These are phyloP conservation scores for Phragmites australis DNA, from an alignment of 176 grass and related monocot species.

Conservation along the genomic window DNA sequence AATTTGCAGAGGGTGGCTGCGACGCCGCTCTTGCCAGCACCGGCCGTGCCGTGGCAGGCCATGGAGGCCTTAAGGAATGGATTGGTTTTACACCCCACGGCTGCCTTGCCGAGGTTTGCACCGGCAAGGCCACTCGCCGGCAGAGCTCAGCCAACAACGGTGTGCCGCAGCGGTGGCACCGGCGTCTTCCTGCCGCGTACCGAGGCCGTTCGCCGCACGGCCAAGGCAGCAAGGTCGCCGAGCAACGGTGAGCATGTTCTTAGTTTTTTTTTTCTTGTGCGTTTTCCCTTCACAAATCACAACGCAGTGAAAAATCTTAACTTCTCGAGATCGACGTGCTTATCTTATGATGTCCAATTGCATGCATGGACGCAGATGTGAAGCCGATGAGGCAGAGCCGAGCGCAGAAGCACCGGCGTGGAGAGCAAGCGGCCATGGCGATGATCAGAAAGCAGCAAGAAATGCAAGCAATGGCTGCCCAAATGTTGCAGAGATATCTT, in stretches of 20 bases:
- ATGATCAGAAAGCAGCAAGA: neutral
- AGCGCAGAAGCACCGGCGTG: neutral
- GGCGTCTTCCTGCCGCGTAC: slow-evolving; percentile 1
- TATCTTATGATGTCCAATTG: too few species aligned
- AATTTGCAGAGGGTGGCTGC: too few species aligned
- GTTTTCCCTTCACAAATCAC: too few species aligned
- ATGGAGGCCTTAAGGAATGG: neutral
- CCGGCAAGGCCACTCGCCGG: neutral
- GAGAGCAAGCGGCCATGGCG: neutral
- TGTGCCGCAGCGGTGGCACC: neutral
- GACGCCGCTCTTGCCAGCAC: neutral
- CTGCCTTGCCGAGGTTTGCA: neutral
- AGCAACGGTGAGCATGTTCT: neutral
- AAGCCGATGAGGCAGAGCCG: neutral
- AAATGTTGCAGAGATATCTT: neutral
- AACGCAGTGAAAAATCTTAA: too few species aligned
- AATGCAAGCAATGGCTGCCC: neutral
- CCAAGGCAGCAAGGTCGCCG: neutral
- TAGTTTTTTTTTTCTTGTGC: too few species aligned
- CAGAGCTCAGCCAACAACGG: neutral
- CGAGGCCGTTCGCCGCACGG: neutral
- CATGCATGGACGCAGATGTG: neutral
- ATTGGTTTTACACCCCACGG: neutral
- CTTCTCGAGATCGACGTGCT: too few species aligned
- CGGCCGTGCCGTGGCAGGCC: neutral